phyloP scores from a whole-genome alignment of 73 alveolate genomes.

The Breviolum minutum region DNA sequence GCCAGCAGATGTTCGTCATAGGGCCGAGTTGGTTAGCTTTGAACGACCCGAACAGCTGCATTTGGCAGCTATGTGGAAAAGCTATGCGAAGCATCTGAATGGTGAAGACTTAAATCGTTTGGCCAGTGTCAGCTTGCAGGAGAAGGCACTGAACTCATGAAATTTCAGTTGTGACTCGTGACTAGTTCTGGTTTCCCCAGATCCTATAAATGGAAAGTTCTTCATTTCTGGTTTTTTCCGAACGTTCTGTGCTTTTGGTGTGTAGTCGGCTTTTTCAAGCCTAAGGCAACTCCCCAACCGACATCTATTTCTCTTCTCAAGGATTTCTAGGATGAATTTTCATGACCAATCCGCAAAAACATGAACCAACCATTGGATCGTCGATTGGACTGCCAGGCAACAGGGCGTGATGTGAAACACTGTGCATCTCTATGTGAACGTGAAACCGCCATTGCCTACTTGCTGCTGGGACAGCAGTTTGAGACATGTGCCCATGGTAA shows the following conservation, averaged over 20 bases:
- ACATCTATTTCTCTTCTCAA: not conserved
- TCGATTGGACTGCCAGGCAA: conserved; percentile 25
- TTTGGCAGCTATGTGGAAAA: conserved; percentile 73
- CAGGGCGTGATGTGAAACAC: conserved; percentile 91
- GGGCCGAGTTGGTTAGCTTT: conserved; percentile 69
- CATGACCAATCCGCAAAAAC: not conserved
- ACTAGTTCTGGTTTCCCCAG: not conserved
- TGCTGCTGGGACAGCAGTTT: not conserved
- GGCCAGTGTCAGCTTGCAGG: conserved; percentile 38
- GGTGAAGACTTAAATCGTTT: conserved; percentile 38
- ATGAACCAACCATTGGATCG: not conserved
- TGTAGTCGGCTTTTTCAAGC: not conserved
- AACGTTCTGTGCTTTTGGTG: not conserved
- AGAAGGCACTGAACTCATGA: not conserved
- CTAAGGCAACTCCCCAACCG: not conserved
- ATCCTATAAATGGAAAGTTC: not conserved
- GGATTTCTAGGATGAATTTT: too few relatives aligned
- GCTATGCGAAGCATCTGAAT: conserved; percentile 45
- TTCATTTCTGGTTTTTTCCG: too few relatives aligned
- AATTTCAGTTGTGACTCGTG: not conserved
- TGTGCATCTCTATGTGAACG: conserved; percentile 72
- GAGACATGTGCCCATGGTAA: not conserved
- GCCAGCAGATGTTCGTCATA: conserved; percentile 69
- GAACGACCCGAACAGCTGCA: conserved; percentile 34
- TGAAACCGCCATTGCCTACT: conserved; percentile 49